phyloP scores from a whole-genome alignment of 2,329 filamentous ascomycete species.

The Aspergillus brunneoviolaceus region DNA sequence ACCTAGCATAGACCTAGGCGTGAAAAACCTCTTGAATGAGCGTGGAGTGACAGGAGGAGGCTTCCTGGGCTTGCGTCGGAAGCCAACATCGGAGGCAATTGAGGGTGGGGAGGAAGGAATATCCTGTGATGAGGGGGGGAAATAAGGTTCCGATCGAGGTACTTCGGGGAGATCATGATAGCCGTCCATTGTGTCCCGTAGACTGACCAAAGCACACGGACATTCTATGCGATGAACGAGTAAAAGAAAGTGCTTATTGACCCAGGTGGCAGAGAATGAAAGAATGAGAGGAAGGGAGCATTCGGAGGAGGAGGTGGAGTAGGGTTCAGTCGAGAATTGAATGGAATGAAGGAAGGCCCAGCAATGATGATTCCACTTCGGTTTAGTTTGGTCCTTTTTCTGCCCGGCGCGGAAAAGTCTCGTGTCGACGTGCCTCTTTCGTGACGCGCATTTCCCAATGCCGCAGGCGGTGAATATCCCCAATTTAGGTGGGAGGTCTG shows the following conservation, averaged over 20 bases:
- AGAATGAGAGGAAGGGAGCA: constrained; percentile 8
- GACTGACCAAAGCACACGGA: constrained; percentile 19
- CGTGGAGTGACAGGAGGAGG: constrained; percentile 52
- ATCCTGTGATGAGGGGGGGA: constrained; percentile 33
- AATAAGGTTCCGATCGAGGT: constrained; percentile 37
- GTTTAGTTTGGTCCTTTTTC: background rate
- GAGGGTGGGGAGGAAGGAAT: constrained; percentile 46
- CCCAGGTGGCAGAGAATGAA: constrained; percentile 14
- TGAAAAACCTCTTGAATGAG: constrained; percentile 53
- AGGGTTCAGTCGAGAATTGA: constrained; percentile 1
- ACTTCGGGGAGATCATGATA: constrained; percentile 33
- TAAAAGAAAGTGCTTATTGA: constrained; percentile 2
- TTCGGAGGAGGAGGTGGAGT: constrained; percentile 17
- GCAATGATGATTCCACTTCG: background rate
- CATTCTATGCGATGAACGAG: constrained; percentile 20
- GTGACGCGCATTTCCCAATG: constrained; percentile 22
- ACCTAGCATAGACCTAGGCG: constrained; percentile 46
- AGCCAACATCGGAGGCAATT: constrained; percentile 38
- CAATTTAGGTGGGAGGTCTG: constrained; percentile 7
- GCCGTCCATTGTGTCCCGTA: constrained; percentile 33
- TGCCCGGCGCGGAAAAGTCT: constrained; percentile 7
- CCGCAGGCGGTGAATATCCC: constrained; percentile 19
- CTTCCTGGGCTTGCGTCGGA: constrained; percentile 42
- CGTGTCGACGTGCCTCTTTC: constrained; percentile 28
- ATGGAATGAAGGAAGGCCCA: background rate